These are phyloP conservation scores for Saccharomycopsis babjevae DNA, from an alignment of 805 yeast species.

Conservation along the genomic window DNA sequence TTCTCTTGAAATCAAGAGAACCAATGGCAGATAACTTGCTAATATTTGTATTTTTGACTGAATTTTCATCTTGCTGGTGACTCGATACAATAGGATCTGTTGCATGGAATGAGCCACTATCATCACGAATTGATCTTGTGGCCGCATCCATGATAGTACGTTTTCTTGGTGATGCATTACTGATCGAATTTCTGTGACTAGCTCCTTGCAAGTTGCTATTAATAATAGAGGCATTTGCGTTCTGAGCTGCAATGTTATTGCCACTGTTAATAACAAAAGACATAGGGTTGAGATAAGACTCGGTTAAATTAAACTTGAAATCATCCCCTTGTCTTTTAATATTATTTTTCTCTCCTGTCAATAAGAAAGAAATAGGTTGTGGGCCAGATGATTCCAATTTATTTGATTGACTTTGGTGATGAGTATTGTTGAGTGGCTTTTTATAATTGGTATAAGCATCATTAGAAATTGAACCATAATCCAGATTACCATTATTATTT, in stretches of 20 bases:
- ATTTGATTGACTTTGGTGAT: not conserved
- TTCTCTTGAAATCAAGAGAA: not conserved
- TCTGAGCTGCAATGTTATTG: not conserved
- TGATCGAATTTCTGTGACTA: slow-evolving; percentile 4
- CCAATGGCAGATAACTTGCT: not conserved
- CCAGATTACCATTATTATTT: not conserved
- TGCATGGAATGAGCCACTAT: not conserved
- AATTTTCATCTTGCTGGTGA: not conserved
- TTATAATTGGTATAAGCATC: not conserved
- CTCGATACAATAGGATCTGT: not conserved
- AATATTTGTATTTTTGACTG: not conserved
- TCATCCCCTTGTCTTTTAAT: slow-evolving; percentile 6
- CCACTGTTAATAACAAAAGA: slow-evolving; percentile 11
- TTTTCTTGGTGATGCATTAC: slow-evolving; percentile 16
- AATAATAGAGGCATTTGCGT: not conserved
- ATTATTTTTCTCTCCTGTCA: not conserved
- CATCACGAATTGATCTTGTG: slow-evolving; percentile 14
- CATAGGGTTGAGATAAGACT: slow-evolving; percentile 18
- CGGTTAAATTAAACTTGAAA: slow-evolving; percentile 17
- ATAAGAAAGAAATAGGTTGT: not conserved
- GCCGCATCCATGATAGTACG: slow-evolving; percentile 15
- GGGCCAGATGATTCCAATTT: not conserved
- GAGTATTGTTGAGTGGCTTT: not conserved
- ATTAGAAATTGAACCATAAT: not conserved
- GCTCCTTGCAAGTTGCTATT: not conserved